These are phyloP conservation scores for Paraleonurus japonicus DNA, from an alignment of 257 asterid genomes.

Conservation along the genomic window DNA sequence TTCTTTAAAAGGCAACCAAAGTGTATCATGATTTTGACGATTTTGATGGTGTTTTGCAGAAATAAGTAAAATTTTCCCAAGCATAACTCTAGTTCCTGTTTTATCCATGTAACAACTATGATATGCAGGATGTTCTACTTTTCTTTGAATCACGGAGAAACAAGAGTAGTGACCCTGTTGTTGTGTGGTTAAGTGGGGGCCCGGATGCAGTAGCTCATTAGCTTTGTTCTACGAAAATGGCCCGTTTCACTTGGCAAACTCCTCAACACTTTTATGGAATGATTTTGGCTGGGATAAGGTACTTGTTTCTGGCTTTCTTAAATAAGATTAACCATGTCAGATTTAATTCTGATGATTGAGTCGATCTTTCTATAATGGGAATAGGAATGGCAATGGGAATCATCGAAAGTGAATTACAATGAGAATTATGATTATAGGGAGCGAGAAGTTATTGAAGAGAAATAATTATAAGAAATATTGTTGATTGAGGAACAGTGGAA, in stretches of 20 bases:
- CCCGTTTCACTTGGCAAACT: conserved; percentile 43
- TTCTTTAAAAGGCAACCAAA: not conserved
- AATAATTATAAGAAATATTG: too few relatives aligned
- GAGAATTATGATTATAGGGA: too few relatives aligned
- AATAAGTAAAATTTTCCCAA: not conserved
- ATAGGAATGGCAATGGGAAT: too few relatives aligned
- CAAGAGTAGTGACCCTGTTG: conserved; percentile 49
- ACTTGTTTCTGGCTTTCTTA: not conserved
- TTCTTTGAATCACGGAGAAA: conserved; percentile 63
- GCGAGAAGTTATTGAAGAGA: too few relatives aligned
- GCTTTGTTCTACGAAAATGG: conserved; percentile 76
- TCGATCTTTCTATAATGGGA: too few relatives aligned
- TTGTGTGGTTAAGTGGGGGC: conserved; percentile 74
- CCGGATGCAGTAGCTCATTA: conserved; percentile 61
- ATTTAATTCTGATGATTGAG: not conserved
- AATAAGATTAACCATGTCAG: not conserved
- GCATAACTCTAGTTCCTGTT: not conserved
- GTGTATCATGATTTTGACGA: not conserved
- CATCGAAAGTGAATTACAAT: too few relatives aligned
- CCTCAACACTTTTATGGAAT: conserved; percentile 56
- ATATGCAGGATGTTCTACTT: conserved; percentile 65
- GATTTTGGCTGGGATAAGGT: conserved; percentile 77
- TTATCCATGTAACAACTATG: not conserved
- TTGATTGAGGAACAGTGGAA: too few relatives aligned
- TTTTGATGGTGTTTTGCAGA: not conserved